phyloP scores from a whole-genome alignment of 768 basidiomycete genomes.

The Nevesoporus exiguus region DNA sequence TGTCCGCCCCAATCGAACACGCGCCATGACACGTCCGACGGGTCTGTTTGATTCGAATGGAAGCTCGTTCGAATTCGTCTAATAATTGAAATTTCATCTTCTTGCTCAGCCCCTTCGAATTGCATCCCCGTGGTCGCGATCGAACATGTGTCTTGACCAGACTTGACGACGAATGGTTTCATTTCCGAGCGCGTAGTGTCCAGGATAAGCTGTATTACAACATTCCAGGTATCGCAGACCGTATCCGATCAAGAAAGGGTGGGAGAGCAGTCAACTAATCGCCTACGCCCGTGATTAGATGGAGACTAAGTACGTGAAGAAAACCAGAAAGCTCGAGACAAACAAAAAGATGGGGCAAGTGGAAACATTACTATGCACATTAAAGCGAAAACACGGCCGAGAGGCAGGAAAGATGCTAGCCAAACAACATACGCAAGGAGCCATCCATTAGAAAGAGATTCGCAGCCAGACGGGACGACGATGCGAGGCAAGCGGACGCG shows the following conservation, averaged over 20 bases:
- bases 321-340: constrained; percentile 4
- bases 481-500: constrained; percentile 7
- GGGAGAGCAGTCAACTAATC: constrained; percentile 13
- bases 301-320: constrained; percentile 25
- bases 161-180: neutral
- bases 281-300: constrained; percentile 23
- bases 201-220: constrained; percentile 36
- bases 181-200: constrained; percentile 23
- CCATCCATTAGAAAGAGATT: constrained; percentile 15
- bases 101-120: neutral
- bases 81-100: constrained; percentile 15
- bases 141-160: neutral
- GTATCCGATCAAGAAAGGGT: constrained; percentile 28
- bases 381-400: constrained; percentile 1
- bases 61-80: constrained; percentile 9
- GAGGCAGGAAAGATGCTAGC: constrained; percentile 8
- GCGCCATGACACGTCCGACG: neutral
- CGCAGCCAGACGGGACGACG: constrained; percentile 7
- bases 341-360: neutral
- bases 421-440: constrained; percentile 22
- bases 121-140: neutral
- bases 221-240: constrained; percentile 36
- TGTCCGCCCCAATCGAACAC: constrained; percentile 4
- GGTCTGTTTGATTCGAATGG: constrained; percentile 13
- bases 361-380: constrained; percentile 24